Base-by-base conservation (phyloP, 78 protist genomes). In the Speleostelium caveatum region DNA sequence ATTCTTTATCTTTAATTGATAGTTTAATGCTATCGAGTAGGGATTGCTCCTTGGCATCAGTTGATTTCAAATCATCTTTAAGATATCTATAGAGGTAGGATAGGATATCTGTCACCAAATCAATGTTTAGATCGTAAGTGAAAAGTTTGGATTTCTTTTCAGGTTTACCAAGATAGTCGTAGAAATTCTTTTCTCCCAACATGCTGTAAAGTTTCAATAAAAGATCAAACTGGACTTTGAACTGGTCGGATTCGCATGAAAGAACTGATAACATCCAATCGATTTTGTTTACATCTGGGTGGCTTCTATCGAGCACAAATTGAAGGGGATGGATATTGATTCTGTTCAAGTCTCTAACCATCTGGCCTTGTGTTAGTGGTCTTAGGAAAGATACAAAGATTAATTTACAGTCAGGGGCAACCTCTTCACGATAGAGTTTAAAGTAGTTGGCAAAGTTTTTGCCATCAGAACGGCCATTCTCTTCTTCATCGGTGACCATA, bases 401-500 rank as follows among this genome's bases (percentile, higher is more conserved):
- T 3, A 73, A 28, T 32, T 86, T 86, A 21, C 71, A 51, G 22
- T 86, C 55, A 17, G 60, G 51, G 6, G 55, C 36, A 22, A 86
- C 93, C 24, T 86, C 66, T 5, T 55, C 16, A 17, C 32, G 58
- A 42, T 86, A 86, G 6, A 26, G 32, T 33, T 59, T n/a, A 55
- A 62, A 86, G 36, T 73, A n/a, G 14, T 73, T 67, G 0, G 93
- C 0, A 19, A 74, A 86, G 26, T 68, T 26, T 10, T 16, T 12
- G 1, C 33, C 42, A n/a, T n/a, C n/a, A n/a, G n/a, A n/a, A n/a
- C n/a, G n/a, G 12, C 38, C 26, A 58, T 86, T 86, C 75, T 86
- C 93, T 51, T 86, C 86, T 12, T 86, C 93, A 36, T 86, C 93
- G 10, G 93, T 73, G 2, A 59, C 63, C 1, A 86, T 61, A 6